Conservation (phyloP, 441 rosid species). For the Populus tomentosa region DNA sequence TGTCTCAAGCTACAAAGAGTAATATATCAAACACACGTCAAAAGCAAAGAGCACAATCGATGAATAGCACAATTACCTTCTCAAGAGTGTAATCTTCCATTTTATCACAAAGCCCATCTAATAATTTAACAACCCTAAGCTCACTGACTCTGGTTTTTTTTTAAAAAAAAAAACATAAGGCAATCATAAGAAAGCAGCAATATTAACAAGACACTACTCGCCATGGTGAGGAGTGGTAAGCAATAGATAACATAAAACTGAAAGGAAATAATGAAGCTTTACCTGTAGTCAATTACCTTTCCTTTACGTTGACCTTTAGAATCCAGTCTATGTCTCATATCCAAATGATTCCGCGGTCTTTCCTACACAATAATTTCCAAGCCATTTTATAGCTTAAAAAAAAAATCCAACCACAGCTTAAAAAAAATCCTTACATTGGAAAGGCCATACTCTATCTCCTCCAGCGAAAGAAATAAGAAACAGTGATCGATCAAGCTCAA, state of each 20-base stretch:
- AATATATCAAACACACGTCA: background rate
- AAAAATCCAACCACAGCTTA: background rate
- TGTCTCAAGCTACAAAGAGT: background rate
- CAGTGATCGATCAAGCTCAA: background rate
- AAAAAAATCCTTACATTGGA: constrained; percentile 49
- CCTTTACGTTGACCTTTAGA: constrained; percentile 92
- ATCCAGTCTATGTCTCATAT: constrained; percentile 85
- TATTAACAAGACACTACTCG: background rate
- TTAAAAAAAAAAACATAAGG: background rate
- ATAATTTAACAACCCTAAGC: constrained; percentile 81
- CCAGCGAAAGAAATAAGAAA: constrained; percentile 43
- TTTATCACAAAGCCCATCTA: constrained; percentile 87
- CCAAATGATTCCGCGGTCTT: constrained; percentile 90
- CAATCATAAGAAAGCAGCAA: background rate
- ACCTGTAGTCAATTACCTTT: constrained; percentile 90
- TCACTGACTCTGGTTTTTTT: constrained; percentile 61
- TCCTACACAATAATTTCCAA: constrained; percentile 37
- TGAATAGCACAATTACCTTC: constrained; percentile 46
- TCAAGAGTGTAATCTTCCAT: constrained; percentile 91
- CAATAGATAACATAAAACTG: background rate
- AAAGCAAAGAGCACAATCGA: constrained; percentile 3
- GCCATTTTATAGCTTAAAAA: background rate
- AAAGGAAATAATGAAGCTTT: constrained; percentile 10
- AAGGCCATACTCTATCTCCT: constrained; percentile 68
- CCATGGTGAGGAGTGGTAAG: no score